These are phyloP conservation scores for Schizosaccharomyces osmophilus DNA, from an alignment of 805 yeast species.

Conservation along the genomic window DNA sequence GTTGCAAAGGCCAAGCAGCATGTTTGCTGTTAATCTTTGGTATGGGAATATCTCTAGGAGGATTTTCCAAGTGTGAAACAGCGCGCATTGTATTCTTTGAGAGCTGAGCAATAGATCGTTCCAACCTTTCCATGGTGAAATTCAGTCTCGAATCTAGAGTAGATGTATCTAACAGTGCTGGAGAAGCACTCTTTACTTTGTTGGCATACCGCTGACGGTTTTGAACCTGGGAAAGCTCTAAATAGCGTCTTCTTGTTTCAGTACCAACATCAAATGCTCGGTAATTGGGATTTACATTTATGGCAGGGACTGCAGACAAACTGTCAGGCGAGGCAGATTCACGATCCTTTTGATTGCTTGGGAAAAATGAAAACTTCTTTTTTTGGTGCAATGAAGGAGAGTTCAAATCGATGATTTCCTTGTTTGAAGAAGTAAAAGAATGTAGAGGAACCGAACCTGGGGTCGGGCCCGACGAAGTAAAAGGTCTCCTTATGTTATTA, in stretches of 20 bases:
- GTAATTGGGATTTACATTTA: background rate
- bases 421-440: too few relatives aligned
- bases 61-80: background rate
- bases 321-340: too few relatives aligned
- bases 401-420: too few relatives aligned
- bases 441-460: too few relatives aligned
- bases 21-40: background rate
- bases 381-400: too few relatives aligned
- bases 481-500: too few relatives aligned
- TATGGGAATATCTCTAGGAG: background rate
- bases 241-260: background rate
- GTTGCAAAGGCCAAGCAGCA: background rate
- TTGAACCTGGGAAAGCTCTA: background rate
- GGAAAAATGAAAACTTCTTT: too few relatives aligned
- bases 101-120: background rate
- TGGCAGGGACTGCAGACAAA: background rate
- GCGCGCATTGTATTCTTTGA: background rate
- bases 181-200: background rate
- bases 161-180: background rate
- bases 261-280: background rate
- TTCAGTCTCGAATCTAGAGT: background rate
- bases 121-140: background rate
- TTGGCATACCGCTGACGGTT: background rate
- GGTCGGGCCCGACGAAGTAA: too few relatives aligned
- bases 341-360: too few relatives aligned